Evolutionary conservation across 78 protist species (phyloP).

Genomic region (Dictyostelium intermedium): DNA sequence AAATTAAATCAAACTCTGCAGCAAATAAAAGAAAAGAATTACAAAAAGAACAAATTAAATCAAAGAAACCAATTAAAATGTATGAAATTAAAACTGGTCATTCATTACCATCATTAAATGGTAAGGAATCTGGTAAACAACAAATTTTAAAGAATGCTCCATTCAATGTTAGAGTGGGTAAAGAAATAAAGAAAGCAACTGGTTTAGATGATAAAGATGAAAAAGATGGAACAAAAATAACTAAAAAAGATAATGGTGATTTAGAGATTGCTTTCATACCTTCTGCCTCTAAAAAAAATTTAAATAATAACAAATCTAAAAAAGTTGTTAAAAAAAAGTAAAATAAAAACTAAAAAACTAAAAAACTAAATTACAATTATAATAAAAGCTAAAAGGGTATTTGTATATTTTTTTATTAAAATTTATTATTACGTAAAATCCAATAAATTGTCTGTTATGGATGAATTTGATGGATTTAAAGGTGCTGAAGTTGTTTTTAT

Average conservation of each 20-base stretch:
- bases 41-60: background rate
- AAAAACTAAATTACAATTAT: no score
- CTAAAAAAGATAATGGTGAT: constrained; percentile 39
- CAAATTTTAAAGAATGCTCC: constrained; percentile 56
- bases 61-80: constrained; percentile 21
- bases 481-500: background rate
- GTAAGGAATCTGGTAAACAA: background rate
- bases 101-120: constrained; percentile 24
- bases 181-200: background rate
- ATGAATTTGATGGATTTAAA: background rate
- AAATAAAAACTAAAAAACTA: background rate
- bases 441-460: constrained; percentile 16
- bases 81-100: constrained; percentile 66
- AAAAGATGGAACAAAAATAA: constrained; percentile 11
- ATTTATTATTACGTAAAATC: background rate
- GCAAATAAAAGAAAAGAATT: background rate
- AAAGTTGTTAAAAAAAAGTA: constrained; percentile 1
- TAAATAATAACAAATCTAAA: background rate
- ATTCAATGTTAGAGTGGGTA: constrained; percentile 41
- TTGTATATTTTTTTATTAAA: background rate
- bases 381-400: background rate
- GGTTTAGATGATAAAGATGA: constrained; percentile 15
- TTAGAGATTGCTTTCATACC: constrained; percentile 55
- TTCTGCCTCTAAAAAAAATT: background rate
- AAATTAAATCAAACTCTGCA: background rate